Percentiles rank a stretch among this genome's conserved stretches.
Evolutionary conservation across 495 filamentous ascomycete genomes (phyloP).

Genomic region (Hypomontagnella monticulosa): DNA sequence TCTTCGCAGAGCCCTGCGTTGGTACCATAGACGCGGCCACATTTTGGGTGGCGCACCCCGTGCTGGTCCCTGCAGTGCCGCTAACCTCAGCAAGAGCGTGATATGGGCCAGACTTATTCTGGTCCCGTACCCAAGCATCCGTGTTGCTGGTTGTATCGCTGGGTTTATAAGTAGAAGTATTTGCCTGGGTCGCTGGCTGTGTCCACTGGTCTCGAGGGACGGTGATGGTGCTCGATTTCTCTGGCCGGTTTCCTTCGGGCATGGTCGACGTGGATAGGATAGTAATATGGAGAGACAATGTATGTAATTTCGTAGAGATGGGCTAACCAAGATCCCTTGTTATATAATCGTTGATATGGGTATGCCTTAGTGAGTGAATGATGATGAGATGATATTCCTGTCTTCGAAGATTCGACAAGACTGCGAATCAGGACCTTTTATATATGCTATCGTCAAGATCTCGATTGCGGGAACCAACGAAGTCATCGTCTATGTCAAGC

Average conservation of each 20-base stretch:
- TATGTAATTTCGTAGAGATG: too few species aligned
- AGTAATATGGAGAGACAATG: too few species aligned
- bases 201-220: constrained; percentile 16
- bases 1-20: constrained; percentile 13
- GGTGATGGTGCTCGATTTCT: background rate
- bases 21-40: background rate
- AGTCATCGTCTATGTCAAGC: too few species aligned
- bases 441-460: too few species aligned
- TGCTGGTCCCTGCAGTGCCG: background rate
- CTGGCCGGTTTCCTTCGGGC: background rate
- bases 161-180: background rate
- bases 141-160: background rate
- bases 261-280: background rate
- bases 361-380: too few species aligned
- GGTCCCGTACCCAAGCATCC: constrained; percentile 6
- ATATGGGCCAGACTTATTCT: constrained; percentile 11
- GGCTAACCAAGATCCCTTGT: too few species aligned
- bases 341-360: too few species aligned
- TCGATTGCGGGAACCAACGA: too few species aligned
- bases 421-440: too few species aligned
- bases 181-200: background rate
- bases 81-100: constrained; percentile 2
- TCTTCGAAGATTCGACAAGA: too few species aligned
- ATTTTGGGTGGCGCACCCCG: background rate
- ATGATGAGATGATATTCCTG: too few species aligned